Conservation (phyloP, 345 rosid genomes). For the Camelina sativa region DNA sequence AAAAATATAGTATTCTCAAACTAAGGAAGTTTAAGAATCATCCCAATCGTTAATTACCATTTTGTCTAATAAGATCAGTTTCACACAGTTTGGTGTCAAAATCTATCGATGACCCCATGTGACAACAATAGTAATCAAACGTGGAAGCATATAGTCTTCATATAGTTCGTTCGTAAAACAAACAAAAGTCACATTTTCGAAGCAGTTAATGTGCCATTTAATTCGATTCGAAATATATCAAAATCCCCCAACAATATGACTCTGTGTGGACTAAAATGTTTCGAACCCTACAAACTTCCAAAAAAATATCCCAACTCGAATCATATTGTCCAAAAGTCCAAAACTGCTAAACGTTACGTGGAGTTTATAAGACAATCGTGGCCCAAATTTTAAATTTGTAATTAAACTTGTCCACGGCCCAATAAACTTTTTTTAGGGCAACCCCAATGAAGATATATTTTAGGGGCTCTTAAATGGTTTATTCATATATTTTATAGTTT, state of each 20-base stretch:
- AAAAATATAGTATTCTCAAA: no score
- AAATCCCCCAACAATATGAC: not conserved
- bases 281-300: not conserved
- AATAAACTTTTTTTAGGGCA: not conserved
- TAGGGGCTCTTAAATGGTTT: no score
- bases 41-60: not conserved
- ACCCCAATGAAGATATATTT: no score
- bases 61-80: not conserved
- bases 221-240: constrained; percentile 4
- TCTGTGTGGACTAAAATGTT: constrained; percentile 11
- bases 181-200: constrained; percentile 23
- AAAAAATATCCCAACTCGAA: no score
- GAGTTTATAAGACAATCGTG: not conserved
- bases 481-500: no score
- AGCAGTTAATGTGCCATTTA: constrained; percentile 4
- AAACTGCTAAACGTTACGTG: not conserved
- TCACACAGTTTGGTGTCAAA: not conserved
- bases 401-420: constrained; percentile 13
- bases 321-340: no score
- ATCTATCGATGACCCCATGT: not conserved
- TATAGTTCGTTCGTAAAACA: not conserved
- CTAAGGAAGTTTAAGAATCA: no score
- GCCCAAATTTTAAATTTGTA: constrained; percentile 9
- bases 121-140: constrained; percentile 17
- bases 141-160: constrained; percentile 16